Percentiles rank a stretch among this genome's conserved stretches.
Conservation (phyloP, 208 protist species). For the Leishmania martiniquensis region DNA sequence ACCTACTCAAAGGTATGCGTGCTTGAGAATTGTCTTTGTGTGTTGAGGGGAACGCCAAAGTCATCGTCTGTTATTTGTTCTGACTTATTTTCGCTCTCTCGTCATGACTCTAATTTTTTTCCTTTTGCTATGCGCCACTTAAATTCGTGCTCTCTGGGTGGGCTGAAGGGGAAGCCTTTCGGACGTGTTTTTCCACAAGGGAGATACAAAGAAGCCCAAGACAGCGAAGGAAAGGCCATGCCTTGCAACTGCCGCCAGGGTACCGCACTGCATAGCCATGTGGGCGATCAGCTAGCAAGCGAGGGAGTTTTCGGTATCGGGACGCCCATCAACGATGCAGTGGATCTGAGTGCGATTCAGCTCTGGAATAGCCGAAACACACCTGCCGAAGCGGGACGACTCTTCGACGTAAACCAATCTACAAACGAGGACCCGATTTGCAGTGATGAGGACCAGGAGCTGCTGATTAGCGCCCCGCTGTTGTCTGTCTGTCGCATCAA, state of each 20-base stretch:
- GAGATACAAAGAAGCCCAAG: neutral
- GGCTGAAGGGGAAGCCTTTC: neutral
- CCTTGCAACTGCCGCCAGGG: slow-evolving; percentile 86
- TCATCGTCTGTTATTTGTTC: no score
- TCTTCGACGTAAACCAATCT: slow-evolving; percentile 54
- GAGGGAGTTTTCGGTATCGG: slow-evolving; percentile 79
- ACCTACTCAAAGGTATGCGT: neutral
- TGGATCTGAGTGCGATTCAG: slow-evolving; percentile 67
- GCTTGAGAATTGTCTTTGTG: neutral
- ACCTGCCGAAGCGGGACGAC: slow-evolving; percentile 41
- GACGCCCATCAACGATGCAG: slow-evolving; percentile 57
- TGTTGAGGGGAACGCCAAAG: no score
- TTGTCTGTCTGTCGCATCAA: slow-evolving; percentile 62
- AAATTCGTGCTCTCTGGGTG: no score
- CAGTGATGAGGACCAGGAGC: slow-evolving; percentile 84
- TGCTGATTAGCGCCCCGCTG: slow-evolving; percentile 77
- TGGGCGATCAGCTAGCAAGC: slow-evolving; percentile 64
- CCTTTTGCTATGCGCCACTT: neutral
- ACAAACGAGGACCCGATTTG: slow-evolving; percentile 68
- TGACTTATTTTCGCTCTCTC: neutral
- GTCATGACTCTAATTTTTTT: neutral
- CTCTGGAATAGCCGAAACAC: slow-evolving; percentile 73
- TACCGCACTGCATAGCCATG: slow-evolving; percentile 76
- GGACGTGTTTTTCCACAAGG: neutral
- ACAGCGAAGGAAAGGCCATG: slow-evolving; percentile 40